Evolutionary conservation across 2,329 filamentous ascomycete species (phyloP).

Genomic region (Arthrobotrys megalospora): DNA sequence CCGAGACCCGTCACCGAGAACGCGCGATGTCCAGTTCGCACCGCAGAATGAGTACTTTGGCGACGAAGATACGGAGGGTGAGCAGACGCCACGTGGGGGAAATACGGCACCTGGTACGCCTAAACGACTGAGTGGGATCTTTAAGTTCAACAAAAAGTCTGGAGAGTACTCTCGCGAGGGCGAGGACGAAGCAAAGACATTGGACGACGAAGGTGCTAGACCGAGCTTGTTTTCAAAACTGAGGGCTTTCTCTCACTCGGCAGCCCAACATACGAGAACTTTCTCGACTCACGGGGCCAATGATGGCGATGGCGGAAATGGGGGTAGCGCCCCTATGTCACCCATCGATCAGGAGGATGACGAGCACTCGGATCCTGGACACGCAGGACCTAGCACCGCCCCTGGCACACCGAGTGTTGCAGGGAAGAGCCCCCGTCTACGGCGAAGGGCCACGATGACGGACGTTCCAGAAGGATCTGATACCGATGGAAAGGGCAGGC

Average conservation of each 20-base stretch:
- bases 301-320: constrained; percentile 35
- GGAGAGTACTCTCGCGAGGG: constrained; percentile 62
- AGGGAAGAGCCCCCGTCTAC: constrained; percentile 23
- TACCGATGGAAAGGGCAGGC: constrained; percentile 30
- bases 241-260: constrained; percentile 61
- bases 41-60: constrained; percentile 57
- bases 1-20: constrained; percentile 26
- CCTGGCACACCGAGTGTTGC: constrained; percentile 41
- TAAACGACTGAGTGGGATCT: constrained; percentile 52
- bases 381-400: constrained; percentile 39
- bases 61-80: constrained; percentile 56
- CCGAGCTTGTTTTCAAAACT: constrained; percentile 64
- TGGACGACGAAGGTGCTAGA: constrained; percentile 61
- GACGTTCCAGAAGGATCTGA: constrained; percentile 68
- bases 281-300: constrained; percentile 32
- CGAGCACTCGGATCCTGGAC: constrained; percentile 28
- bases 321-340: constrained; percentile 39
- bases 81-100: constrained; percentile 53
- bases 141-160: constrained; percentile 55
- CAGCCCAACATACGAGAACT: constrained; percentile 43
- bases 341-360: constrained; percentile 57
- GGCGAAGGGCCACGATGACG: constrained; percentile 70
- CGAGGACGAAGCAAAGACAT: constrained; percentile 63
- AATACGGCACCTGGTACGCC: constrained; percentile 55
- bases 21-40: constrained; percentile 58